phyloP scores from a whole-genome alignment of 2,329 filamentous ascomycete species.

The Atkinsonella texensis region DNA sequence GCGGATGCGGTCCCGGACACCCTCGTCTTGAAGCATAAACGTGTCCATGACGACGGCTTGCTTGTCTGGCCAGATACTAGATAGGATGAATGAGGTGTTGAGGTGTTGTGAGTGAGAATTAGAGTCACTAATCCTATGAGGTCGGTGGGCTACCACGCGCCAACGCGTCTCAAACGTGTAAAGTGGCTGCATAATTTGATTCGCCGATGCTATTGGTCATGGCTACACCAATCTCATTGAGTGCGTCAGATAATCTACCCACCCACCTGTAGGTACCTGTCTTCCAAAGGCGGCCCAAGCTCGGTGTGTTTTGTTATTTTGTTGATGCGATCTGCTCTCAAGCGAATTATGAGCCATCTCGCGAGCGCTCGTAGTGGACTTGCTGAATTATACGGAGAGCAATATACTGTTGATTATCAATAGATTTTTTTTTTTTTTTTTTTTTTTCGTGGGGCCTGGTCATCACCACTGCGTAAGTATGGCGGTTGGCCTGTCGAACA shows the following conservation, averaged over 20 bases:
- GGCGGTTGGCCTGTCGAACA: slow-evolving; percentile 37
- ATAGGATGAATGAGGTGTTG: neutral
- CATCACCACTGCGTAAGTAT: slow-evolving; percentile 25
- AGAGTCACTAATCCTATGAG: neutral
- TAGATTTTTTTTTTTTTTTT: neutral
- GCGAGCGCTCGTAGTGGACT: no score
- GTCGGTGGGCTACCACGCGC: neutral
- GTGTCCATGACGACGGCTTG: slow-evolving; percentile 47
- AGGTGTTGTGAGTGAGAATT: neutral
- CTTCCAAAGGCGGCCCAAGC: no score
- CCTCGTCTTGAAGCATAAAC: slow-evolving; percentile 71
- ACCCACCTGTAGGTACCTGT: no score
- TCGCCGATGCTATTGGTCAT: neutral
- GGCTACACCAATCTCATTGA: neutral
- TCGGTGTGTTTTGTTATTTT: no score
- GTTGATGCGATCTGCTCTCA: no score
- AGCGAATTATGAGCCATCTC: no score
- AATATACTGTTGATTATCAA: no score
- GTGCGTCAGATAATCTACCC: neutral
- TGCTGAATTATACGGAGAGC: no score
- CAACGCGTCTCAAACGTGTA: slow-evolving; percentile 4
- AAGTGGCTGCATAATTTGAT: slow-evolving; percentile 4
- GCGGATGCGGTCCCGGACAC: slow-evolving; percentile 69
- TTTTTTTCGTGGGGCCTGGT: neutral
- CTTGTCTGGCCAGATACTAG: neutral